Evolutionary conservation across 768 basidiomycete genomes (phyloP), one percentile per base, ranked within the genome.

Genomic region (Boletus subparvulus): DNA sequence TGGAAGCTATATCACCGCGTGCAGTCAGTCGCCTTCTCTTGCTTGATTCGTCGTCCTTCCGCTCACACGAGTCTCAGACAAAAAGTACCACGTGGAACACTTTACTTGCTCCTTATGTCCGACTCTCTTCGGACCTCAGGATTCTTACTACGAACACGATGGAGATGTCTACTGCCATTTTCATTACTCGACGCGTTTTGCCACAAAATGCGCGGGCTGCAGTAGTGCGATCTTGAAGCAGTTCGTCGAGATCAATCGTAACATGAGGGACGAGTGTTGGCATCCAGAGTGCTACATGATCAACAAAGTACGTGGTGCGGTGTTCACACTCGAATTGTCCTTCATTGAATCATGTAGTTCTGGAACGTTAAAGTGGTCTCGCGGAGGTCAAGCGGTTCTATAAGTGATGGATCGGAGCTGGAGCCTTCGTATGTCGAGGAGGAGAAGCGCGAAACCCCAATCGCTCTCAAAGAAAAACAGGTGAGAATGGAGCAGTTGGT

Each of bases 231-330:
- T 99, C 60, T 77, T 99, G 63, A 99, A 99, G 77, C 97, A 99
- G 73, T 99, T 98, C 68, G 97, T 99, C 59, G 97, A 99, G 77
- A 98, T 99, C 75, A 98, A 99, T 68, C 84, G 97, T 58, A 98
- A 98, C 74, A 92, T 91, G 83, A 82, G 88, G 62, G 95, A 99
- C 74, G 97, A 99, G 77, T 98, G 96, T 69, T 99, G 97, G 96
- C 97, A 99, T 80, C 97, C 97, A 52, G 97, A 99, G 73, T 99
- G 97, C 73, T 98, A 98, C 74, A 98, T 98, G 96, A 98, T 99
- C 63, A 96, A 98, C 75, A 98, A 98, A 82, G 95, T 96, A 60
- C 54, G 82, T 60, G 1, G 11, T 42, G 8, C 41, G 30, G 43
- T 17, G 50, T 54, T 47, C 9, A 21, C 21, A n/a, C 32, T 40